Percentiles rank a stretch among this genome's conserved stretches.
phyloP scores from a whole-genome alignment of 768 basidiomycete species.

The Auricularia sp. region DNA sequence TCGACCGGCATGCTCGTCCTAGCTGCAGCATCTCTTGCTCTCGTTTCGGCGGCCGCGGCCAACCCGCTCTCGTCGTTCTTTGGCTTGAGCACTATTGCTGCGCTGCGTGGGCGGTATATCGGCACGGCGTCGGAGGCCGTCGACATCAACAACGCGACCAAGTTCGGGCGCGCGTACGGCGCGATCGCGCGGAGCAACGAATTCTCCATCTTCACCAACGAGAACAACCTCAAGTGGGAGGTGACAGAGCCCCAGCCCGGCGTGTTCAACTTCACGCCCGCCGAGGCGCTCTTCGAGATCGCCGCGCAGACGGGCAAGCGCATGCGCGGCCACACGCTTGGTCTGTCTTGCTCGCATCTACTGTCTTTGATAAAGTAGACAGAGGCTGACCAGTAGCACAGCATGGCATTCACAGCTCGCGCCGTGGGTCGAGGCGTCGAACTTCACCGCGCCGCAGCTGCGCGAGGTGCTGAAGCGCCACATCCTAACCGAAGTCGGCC shows the following conservation, averaged over 20 bases:
- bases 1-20: not conserved
- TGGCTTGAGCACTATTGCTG: not conserved
- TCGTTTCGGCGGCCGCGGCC: not conserved
- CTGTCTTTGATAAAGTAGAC: too few species aligned
- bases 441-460: constrained; percentile 6
- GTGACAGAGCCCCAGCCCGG: not conserved
- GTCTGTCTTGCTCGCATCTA: not conserved
- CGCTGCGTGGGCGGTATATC: not conserved
- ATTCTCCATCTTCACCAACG: not conserved
- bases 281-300: constrained; percentile 1
- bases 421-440: constrained; percentile 5
- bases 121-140: not conserved
- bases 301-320: constrained; percentile 3
- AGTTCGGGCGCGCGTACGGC: not conserved
- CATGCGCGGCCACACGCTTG: not conserved
- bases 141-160: not conserved
- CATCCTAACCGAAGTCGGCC: constrained; percentile 5
- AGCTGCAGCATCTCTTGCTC: not conserved
- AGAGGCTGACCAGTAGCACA: too few species aligned
- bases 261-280: constrained; percentile 5
- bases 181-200: not conserved
- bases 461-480: constrained; percentile 8
- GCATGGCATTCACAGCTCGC: constrained; percentile 6
- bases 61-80: not conserved
- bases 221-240: constrained; percentile 9